Evolutionary conservation across 1,284 basidiomycete genomes (phyloP).

Genomic region (Garcileccinum viscosum): DNA sequence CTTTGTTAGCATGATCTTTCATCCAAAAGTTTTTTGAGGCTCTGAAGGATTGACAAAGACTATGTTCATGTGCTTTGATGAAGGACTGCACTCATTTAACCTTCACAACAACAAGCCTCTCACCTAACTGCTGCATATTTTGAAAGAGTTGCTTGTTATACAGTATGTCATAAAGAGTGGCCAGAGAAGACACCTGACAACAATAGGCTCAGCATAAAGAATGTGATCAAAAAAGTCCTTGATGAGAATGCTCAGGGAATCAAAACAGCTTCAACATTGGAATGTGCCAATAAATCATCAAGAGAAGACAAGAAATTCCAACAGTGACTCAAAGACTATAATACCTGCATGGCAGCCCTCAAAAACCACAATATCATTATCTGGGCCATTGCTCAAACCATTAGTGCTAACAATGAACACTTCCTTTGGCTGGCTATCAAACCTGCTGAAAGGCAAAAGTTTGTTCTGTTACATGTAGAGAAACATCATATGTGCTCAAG

Average conservation of each 20-base stretch:
- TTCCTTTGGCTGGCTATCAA: neutral
- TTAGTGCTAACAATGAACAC: neutral
- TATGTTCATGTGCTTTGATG: neutral
- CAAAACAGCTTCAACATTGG: neutral
- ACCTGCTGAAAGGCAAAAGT: too few species aligned
- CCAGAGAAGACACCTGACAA: neutral
- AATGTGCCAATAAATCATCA: neutral
- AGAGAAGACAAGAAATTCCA: neutral
- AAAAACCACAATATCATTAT: too few species aligned
- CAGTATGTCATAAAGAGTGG: neutral
- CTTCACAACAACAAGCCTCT: neutral
- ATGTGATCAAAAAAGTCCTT: neutral
- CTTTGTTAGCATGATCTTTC: neutral
- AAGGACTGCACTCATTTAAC: neutral
- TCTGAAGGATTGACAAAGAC: neutral
- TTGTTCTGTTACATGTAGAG: neutral
- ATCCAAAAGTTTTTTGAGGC: neutral
- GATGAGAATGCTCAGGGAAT: neutral
- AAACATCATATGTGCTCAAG: neutral
- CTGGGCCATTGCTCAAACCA: too few species aligned
- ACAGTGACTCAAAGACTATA: neutral
- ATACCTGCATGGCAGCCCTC: neutral
- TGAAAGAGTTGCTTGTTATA: neutral
- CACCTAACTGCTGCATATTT: neutral
- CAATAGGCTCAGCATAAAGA: neutral